Conservation (phyloP, 495 filamentous ascomycete genomes). For the Talaromyces adpressus region DNA sequence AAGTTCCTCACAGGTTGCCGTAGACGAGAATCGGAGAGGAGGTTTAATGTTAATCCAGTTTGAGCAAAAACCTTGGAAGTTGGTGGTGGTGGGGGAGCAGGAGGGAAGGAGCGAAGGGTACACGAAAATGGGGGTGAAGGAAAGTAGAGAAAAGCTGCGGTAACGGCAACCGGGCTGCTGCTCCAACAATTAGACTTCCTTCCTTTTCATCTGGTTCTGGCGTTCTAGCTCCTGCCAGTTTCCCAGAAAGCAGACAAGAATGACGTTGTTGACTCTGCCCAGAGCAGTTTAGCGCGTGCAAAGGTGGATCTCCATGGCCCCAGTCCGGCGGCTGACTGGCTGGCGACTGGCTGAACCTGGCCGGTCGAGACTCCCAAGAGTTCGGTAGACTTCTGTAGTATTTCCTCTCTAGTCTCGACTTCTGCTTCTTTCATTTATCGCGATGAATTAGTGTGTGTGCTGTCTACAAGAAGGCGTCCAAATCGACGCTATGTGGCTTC, state of each 20-base stretch:
- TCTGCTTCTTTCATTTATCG: background rate
- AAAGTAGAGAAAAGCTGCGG: background rate
- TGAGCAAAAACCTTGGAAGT: slow-evolving; percentile 1
- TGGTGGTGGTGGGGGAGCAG: background rate
- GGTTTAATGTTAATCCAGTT: slow-evolving; percentile 1
- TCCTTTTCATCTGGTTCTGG: background rate
- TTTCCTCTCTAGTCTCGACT: background rate
- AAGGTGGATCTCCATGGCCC: background rate
- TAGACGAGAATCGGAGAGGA: background rate
- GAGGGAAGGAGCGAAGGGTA: background rate
- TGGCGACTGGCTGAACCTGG: background rate
- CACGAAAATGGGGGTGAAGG: background rate
- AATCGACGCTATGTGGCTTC: background rate
- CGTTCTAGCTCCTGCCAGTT: background rate
- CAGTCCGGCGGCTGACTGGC: background rate
- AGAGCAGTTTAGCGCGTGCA: background rate
- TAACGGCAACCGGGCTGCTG: background rate
- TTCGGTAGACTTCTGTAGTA: background rate
- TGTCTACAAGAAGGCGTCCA: background rate
- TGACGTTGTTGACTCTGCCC: slow-evolving; percentile 4
- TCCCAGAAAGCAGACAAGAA: slow-evolving; percentile 8
- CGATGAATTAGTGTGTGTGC: background rate
- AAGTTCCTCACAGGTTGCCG: background rate
- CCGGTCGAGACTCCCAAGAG: background rate
- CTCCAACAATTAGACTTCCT: background rate